Percentiles rank a stretch among this genome's conserved stretches.
Conservation (phyloP, 495 filamentous ascomycete genomes). For the Tuber indicum region DNA sequence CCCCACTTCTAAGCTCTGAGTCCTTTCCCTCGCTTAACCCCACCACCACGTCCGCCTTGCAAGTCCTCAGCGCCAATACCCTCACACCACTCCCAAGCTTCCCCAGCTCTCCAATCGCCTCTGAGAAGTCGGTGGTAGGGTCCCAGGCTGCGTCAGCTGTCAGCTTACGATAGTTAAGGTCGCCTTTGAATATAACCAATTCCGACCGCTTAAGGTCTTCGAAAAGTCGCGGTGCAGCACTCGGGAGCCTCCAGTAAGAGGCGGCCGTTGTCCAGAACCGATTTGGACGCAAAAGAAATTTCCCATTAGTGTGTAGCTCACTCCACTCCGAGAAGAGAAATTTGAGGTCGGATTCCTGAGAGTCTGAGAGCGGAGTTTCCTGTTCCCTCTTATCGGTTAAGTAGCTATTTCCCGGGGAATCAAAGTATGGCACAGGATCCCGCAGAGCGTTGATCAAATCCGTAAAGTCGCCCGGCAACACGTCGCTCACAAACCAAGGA, state of each 20-base stretch:
- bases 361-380: constrained; percentile 56
- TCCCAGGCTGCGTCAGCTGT: constrained; percentile 81
- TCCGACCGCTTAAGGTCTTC: constrained; percentile 77
- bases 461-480: constrained; percentile 74
- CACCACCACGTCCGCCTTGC: constrained; percentile 94
- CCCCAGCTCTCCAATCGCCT: constrained; percentile 82
- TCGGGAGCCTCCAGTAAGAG: constrained; percentile 79
- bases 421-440: constrained; percentile 68
- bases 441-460: constrained; percentile 71
- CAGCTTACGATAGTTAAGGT: constrained; percentile 90
- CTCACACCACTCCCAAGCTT: constrained; percentile 66
- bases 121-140: constrained; percentile 74
- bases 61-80: constrained; percentile 77
- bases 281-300: constrained; percentile 72
- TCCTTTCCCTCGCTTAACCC: constrained; percentile 73
- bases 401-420: constrained; percentile 46
- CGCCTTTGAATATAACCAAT: constrained; percentile 94
- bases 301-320: constrained; percentile 67
- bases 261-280: constrained; percentile 81
- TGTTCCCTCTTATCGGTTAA: constrained; percentile 58
- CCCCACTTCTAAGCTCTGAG: constrained; percentile 67
- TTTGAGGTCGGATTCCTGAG: constrained; percentile 58
- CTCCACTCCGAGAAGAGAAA: constrained; percentile 82
- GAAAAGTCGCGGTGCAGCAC: constrained; percentile 57
- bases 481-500: constrained; percentile 97